Evolutionary conservation across 148 eudicot species (phyloP), one percentile per base, ranked within the genome.

Genomic region (Nepenthes gracilis): DNA sequence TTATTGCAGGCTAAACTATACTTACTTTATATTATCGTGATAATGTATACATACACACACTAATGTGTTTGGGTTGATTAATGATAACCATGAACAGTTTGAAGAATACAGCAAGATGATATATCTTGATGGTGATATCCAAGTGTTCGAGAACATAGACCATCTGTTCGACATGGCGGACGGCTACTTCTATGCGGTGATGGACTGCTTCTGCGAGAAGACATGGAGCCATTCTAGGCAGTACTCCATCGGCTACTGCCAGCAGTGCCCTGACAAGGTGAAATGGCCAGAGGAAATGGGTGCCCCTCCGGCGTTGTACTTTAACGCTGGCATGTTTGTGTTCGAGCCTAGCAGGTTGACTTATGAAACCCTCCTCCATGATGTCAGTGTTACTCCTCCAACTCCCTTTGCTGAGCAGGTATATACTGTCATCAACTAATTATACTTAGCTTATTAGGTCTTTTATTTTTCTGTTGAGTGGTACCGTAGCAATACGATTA

Each of bases 281-380:
- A 65, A 64, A 2, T 89, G 96, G 96, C 71, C 85, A 5, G 74
- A 72, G 8, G 11, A 76, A 0, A 40, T 83, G 49, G 96, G 93
- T 13, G 85, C 87, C 10, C 75, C 59, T 58, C 93, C 93, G 0
- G 37, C 79, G 0, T 79, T 83, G 1, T 89, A 85, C 64, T 89
- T 89, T 67, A 89, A 89, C 35, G 96, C 96, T 10, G 93, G 96
- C 53, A 85, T 88, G 92, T 85, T 88, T 37, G 88, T 88, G 2
- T 85, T 43, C 54, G 86, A 88, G 78, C 96, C 96, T 36, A 81
- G 63, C 35, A 67, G 81, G 49, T 68, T 79, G 1, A 79, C 73
- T 9, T 86, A 86, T n/a, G 69, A 83, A 62, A 86, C 86, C 43
- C 86, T 89, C 37, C 73, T 89, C 43, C 55, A 14, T 12, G 64